Evolutionary conservation across 139 green algal genomes (phyloP).

Genomic region (Chlorella sp.): DNA sequence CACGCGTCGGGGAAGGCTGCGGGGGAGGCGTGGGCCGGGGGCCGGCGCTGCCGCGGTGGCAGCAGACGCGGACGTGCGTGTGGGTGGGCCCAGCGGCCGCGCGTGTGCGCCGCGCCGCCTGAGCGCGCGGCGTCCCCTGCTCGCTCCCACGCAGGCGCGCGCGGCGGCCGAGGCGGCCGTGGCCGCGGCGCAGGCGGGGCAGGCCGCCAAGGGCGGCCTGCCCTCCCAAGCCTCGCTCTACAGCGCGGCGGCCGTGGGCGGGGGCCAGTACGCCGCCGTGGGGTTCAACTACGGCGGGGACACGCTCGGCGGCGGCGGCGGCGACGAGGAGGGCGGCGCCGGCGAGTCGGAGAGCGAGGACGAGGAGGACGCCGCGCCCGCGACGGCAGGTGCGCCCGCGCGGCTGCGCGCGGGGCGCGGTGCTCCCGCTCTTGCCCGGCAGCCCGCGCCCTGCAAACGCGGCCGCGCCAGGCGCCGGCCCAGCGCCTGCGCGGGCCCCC

Average conservation of each 20-base stretch:
- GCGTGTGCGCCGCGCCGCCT: too few relatives aligned
- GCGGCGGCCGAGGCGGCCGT: slow-evolving; percentile 41
- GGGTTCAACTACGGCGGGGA: slow-evolving; percentile 64
- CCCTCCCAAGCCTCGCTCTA: background rate
- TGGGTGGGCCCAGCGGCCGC: too few relatives aligned
- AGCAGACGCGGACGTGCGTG: too few relatives aligned
- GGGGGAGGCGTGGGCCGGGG: too few relatives aligned
- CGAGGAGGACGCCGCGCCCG: slow-evolving; percentile 32
- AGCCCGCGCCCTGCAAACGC: too few relatives aligned
- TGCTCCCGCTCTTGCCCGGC: too few relatives aligned
- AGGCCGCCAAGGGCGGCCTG: slow-evolving; percentile 11
- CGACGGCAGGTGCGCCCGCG: slow-evolving; percentile 11
- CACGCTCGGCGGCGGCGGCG: background rate
- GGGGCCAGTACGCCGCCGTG: slow-evolving; percentile 57
- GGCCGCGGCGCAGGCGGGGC: slow-evolving; percentile 10
- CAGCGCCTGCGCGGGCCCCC: too few relatives aligned
- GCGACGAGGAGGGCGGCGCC: background rate
- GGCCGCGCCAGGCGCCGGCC: too few relatives aligned
- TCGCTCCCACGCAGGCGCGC: too few relatives aligned
- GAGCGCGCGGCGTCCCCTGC: too few relatives aligned
- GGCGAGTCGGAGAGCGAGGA: slow-evolving; percentile 4
- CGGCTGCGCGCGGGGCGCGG: background rate
- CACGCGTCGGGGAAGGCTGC: too few relatives aligned
- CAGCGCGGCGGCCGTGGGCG: slow-evolving; percentile 26
- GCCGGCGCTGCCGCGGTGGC: too few relatives aligned